A percentile compares a stretch with the other conserved stretches of the same genome.
Conservation (phyloP, 345 rosid genomes). For the Citrus sinensis region DVS_A1.0 CM039168.1:3918501-3919000, state of each 20-base stretch:
- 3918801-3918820: constrained; percentile 16
- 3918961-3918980: too few relatives aligned
- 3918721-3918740: constrained; percentile 26
- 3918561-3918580: constrained; percentile 43
- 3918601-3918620: constrained; percentile 24
- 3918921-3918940: not conserved
- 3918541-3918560: constrained; percentile 16
- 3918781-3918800: constrained; percentile 32
- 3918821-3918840: constrained; percentile 7
- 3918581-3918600: constrained; percentile 33
- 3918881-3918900: not conserved
- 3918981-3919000: too few relatives aligned
- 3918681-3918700: constrained; percentile 30
- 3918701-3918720: constrained; percentile 36
- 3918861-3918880: not conserved
- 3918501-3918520: not conserved
- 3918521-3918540: constrained; percentile 59
- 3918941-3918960: not conserved
- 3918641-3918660: constrained; percentile 23
- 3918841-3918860: constrained; percentile 24
- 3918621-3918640: constrained; percentile 28
- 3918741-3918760: constrained; percentile 33
- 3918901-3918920: not conserved
- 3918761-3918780: constrained; percentile 34
- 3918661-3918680: constrained; percentile 41